Evolutionary conservation across 306 rosid species (phyloP).

Genomic region (Delonix regia): DNA sequence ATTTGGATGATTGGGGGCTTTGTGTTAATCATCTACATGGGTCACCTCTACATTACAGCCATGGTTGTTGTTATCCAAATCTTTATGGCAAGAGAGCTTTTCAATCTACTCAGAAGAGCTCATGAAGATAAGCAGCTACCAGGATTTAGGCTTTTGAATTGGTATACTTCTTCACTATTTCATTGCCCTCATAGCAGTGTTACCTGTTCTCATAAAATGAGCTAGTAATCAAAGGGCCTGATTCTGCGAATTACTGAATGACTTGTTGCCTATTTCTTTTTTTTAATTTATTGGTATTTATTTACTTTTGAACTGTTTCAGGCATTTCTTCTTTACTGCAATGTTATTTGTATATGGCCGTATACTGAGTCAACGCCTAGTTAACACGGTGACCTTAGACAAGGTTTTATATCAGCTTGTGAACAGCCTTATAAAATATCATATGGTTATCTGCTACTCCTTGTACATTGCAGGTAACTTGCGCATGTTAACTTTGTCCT

Average conservation of each 20-base stretch:
- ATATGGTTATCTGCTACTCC: conserved; percentile 89
- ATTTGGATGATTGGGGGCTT: conserved; percentile 99
- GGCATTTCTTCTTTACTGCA: conserved; percentile 99
- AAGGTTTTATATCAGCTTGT: conserved; percentile 74
- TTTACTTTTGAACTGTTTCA: conserved; percentile 45
- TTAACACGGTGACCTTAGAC: conserved; percentile 86
- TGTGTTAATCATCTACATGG: conserved; percentile 75
- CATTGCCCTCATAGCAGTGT: conserved; percentile 17
- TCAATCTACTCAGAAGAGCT: conserved; percentile 87
- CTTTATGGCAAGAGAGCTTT: conserved; percentile 92
- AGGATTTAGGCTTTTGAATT: conserved; percentile 93
- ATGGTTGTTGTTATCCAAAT: conserved; percentile 97
- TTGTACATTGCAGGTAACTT: conserved; percentile 82
- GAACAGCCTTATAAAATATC: conserved; percentile 86
- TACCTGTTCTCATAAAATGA: conserved; percentile 30
- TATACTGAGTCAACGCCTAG: conserved; percentile 86
- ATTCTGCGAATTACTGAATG: conserved; percentile 5
- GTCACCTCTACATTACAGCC: conserved; percentile 92
- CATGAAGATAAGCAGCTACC: conserved; percentile 91
- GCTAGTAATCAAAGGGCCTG: neutral
- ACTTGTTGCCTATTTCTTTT: conserved; percentile 20
- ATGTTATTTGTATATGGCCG: conserved; percentile 98
- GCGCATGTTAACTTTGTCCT: conserved; percentile 23
- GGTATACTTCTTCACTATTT: conserved; percentile 53
- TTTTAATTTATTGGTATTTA: neutral